Evolutionary conservation across 2,329 filamentous ascomycete genomes (phyloP).

Genomic region (Ambrosiella beaveri): DNA sequence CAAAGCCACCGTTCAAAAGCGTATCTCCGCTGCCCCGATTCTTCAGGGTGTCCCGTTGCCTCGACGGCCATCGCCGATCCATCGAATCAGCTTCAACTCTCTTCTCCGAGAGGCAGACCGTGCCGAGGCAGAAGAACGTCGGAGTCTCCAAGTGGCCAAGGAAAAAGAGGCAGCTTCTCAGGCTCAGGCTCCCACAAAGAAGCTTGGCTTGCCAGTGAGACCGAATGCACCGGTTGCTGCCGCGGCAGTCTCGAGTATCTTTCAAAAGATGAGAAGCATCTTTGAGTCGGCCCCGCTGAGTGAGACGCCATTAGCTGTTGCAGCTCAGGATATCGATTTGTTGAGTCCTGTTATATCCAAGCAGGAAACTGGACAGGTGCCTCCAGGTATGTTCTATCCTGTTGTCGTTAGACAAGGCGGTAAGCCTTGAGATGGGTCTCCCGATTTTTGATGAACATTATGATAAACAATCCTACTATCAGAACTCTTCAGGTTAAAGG

Average conservation of each 20-base stretch:
- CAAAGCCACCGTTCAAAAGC: constrained; percentile 2
- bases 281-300: constrained; percentile 19
- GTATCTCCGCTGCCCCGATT: neutral
- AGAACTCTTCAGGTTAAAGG: neutral
- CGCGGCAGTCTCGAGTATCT: constrained; percentile 16
- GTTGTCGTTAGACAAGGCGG: neutral
- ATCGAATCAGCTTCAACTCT: neutral
- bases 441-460: neutral
- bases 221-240: neutral
- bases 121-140: neutral
- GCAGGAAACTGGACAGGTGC: neutral
- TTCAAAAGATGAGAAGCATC: constrained; percentile 25
- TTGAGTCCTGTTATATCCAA: neutral
- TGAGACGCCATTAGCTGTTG: neutral
- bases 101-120: neutral
- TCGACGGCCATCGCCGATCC: constrained; percentile 7
- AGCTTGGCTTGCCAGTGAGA: neutral
- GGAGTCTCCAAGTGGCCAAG: neutral
- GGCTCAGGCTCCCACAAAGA: neutral
- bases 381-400: neutral
- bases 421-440: neutral
- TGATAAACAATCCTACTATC: neutral
- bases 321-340: neutral
- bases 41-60: neutral
- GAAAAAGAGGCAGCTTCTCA: neutral